Evolutionary conservation across 768 basidiomycete genomes (phyloP), one percentile per base, ranked within the genome.

Genomic region (Lentinula sp.): DNA sequence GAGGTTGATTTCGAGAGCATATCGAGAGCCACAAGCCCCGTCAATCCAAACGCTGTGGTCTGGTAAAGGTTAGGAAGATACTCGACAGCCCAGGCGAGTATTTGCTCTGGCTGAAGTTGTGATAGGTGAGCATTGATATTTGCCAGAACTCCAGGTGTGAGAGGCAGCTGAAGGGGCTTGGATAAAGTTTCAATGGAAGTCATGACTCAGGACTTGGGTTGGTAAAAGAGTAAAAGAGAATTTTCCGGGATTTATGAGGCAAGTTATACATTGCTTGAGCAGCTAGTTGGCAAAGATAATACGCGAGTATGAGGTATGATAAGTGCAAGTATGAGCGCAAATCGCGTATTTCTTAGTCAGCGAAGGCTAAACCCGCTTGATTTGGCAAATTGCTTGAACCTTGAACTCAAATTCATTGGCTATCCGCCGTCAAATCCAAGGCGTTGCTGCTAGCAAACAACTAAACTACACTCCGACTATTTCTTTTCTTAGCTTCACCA

Each of bases 21-120:
- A 71, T 97, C 94, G 63, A 92, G 86, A 18, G 94, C 88, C 59
- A 93, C 94, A 57, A 95, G 86, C 9, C 97, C 96, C 0, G 95
- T 98, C 62, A 98, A 80, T 6, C 97, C 97, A 69, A 99, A 96
- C 0, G 97, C 96, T 5, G 96, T 98, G 5, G 97, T 98, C 71
- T 99, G 96, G 73, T 86, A 87, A 18, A 98, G 78, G 6, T 82
- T 80, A 0, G 94, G 90, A 16, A 98, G 76, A 66, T 92, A 80
- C 48, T 84, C 81, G 54, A 94, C 70, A 1, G 88, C 93, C 96
- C 96, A 98, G 70, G 71, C 67, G 57, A 99, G 81, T 65, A 98
- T 93, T 63, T 93, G 82, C 65, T 93, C 87, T 1, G 97, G 93
- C 0, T 85, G 79, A 62, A 93, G 83, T 1, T 79, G 70, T 39